Evolutionary conservation across 1,284 basidiomycete species (phyloP), one percentile per base, ranked within the genome.

Genomic region (Ganoderma multipileum): DNA sequence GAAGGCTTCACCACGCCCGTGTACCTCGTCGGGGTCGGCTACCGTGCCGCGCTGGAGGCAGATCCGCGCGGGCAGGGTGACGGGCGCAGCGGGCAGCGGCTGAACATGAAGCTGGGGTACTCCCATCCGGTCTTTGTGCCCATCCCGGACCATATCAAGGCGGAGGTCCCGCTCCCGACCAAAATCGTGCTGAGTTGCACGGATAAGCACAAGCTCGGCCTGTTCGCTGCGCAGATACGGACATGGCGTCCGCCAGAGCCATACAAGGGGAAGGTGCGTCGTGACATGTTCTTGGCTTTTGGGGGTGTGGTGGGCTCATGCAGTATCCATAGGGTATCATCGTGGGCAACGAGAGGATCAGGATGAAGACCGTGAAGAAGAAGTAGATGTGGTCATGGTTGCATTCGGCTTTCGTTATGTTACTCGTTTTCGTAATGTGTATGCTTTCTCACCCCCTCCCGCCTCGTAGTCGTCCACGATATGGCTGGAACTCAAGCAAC

Each of bases 11-110:
- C 86, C 0, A 86, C 95, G 9, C 90, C 94, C 16, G 80, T 99
- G 26, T 91, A 92, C 73, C 88, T 99, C 68, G 97, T 99, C 68
- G 98, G 97, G 44, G 97, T 99, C 52, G 97, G 97, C 1, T 99
- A 96, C 82, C 87, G 97, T 77, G 97, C 92, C 3, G 88, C 89
- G 1, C 81, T 99, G 66, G 97, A 99, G 82, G 85, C 89, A 1
- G 95, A 97, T 75, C 95, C 95, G n/a, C 80, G 88, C 50, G 88
- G 87, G 28, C 85, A 83, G 64, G 74, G 81, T 30, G 85, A 87
- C 65, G 89, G 88, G 26, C 85, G 86, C 63, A 88, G 82, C 63
- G 87, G 90, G 26, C 83, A 89, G 79, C 82, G 92, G 70, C 82
- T 98, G 62, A 93, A 92, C 79, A 89, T 98, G 87, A 96, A 96